Conservation (phyloP, 2,329 filamentous ascomycete genomes). For the Botrytis elliptica region DNA sequence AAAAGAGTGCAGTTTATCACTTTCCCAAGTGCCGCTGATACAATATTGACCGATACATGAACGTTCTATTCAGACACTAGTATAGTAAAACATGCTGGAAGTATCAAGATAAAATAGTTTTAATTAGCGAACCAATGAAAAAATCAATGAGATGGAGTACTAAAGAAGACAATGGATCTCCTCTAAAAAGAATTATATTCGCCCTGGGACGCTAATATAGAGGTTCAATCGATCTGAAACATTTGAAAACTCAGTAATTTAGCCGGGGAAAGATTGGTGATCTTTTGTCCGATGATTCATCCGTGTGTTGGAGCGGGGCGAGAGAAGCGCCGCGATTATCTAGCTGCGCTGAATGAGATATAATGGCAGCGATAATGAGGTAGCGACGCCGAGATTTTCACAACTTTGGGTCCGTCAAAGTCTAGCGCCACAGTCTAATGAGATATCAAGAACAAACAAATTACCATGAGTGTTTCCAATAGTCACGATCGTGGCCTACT, state of each 20-base stretch:
- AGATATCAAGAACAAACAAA: background rate
- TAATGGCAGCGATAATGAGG: background rate
- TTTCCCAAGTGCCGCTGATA: background rate
- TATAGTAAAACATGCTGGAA: no score
- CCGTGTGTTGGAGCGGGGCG: rapidly evolving
- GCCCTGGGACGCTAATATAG: background rate
- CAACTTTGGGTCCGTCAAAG: background rate
- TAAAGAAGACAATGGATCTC: background rate
- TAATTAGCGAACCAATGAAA: background rate
- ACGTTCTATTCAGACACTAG: background rate
- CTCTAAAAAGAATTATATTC: background rate
- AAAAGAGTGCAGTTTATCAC: background rate
- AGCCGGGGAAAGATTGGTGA: background rate
- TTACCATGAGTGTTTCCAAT: background rate
- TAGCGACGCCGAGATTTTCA: background rate
- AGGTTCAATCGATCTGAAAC: background rate
- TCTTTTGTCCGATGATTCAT: background rate
- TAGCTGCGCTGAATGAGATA: background rate
- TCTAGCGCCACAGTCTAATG: background rate
- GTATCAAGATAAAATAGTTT: background rate
- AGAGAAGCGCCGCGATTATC: no score
- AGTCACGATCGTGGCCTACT: background rate
- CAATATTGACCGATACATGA: background rate
- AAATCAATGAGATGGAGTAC: background rate
- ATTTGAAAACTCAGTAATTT: background rate